Evolutionary conservation across 768 basidiomycete genomes (phyloP).

Genomic region (Trametes meyenii): DNA sequence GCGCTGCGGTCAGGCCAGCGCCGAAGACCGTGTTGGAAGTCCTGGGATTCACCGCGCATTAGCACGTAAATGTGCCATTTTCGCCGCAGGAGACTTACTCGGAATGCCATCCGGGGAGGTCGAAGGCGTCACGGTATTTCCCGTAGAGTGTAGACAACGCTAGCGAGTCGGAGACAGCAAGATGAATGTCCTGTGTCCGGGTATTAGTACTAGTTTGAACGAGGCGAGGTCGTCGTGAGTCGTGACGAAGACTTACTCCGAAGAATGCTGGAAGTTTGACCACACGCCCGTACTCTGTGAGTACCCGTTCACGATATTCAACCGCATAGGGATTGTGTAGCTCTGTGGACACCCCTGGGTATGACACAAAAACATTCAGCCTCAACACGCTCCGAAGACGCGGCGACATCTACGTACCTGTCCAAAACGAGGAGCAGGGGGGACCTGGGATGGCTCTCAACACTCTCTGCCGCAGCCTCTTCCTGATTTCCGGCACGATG

Average conservation of each 20-base stretch:
- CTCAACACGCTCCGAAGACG: neutral
- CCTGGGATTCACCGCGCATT: neutral
- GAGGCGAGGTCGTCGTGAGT: neutral
- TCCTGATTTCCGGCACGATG: neutral
- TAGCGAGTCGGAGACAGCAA: slow-evolving; percentile 8
- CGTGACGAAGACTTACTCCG: neutral
- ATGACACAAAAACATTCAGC: neutral
- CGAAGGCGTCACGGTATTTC: slow-evolving; percentile 3
- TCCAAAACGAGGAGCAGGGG: neutral
- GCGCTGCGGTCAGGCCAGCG: slow-evolving; percentile 1
- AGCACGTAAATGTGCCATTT: neutral
- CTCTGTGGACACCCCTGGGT: neutral
- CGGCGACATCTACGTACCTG: neutral
- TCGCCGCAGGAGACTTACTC: neutral
- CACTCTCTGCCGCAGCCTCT: neutral
- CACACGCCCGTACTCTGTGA: slow-evolving; percentile 11
- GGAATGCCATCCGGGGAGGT: neutral
- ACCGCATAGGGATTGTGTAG: neutral
- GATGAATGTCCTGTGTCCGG: neutral
- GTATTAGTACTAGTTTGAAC: neutral
- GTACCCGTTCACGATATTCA: neutral
- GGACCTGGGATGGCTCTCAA: neutral
- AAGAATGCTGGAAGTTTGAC: slow-evolving; percentile 2
- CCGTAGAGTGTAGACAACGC: slow-evolving; percentile 1
- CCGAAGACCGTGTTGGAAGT: slow-evolving; percentile 8